These are phyloP conservation scores for Leccinum aurantiacum DNA, from an alignment of 768 basidiomycete species.

Conservation along the genomic window DNA sequence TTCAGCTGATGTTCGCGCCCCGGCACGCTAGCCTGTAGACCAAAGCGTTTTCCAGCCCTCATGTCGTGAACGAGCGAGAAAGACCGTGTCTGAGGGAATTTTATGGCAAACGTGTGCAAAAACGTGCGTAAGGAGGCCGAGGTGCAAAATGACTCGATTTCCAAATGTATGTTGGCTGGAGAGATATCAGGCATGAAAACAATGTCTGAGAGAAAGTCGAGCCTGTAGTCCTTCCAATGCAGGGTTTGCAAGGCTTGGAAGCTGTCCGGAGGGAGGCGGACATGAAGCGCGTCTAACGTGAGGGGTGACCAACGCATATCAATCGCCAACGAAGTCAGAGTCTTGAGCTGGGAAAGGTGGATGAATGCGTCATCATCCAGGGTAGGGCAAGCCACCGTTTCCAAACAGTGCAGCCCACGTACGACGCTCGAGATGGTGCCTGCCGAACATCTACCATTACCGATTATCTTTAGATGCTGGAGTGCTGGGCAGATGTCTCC, in stretches of 20 bases:
- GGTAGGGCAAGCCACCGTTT: slow-evolving; percentile 19
- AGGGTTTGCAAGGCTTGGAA: slow-evolving; percentile 20
- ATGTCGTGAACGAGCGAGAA: slow-evolving; percentile 27
- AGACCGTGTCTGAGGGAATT: slow-evolving; percentile 11
- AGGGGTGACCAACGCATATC: slow-evolving; percentile 28
- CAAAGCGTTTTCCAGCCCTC: slow-evolving; percentile 20
- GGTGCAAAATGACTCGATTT: slow-evolving; percentile 26
- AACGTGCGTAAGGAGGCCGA: slow-evolving; percentile 16
- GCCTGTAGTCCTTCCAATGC: slow-evolving; percentile 24
- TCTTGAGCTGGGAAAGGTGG: slow-evolving; percentile 23
- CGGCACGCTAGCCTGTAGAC: slow-evolving; percentile 14
- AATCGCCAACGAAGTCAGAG: slow-evolving; percentile 19
- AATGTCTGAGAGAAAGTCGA: slow-evolving; percentile 18
- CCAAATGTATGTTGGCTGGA: slow-evolving; percentile 13
- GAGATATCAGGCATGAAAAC: slow-evolving; percentile 19
- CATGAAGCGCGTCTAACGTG: slow-evolving; percentile 10
- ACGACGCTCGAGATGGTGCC: slow-evolving; percentile 16
- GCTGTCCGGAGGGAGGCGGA: slow-evolving; percentile 10
- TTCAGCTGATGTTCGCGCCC: slow-evolving; percentile 20
- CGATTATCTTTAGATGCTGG: slow-evolving; percentile 21
- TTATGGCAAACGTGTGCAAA: slow-evolving; percentile 7
- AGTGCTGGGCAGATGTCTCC: slow-evolving; percentile 18
- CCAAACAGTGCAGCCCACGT: slow-evolving; percentile 13
- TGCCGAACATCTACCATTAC: slow-evolving; percentile 18
- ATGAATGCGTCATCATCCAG: slow-evolving; percentile 24